Base-by-base conservation (phyloP, 1,284 basidiomycete species). In the Abortiporus biennis region DNA sequence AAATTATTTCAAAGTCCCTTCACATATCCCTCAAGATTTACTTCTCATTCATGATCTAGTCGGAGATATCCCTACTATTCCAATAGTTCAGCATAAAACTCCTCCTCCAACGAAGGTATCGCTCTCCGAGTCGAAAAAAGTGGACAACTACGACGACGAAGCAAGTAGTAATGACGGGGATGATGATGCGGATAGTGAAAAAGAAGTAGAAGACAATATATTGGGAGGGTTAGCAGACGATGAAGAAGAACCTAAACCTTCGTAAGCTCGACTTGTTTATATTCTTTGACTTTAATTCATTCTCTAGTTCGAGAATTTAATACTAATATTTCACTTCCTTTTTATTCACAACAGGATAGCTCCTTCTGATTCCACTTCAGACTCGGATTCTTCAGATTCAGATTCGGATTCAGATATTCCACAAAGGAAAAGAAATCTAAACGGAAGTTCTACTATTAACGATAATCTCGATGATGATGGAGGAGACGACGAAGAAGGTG, bases 11-110 rank as follows among this genome's bases (percentile, higher is more conserved):
- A 78, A 75, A 54, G 51, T 74, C 9, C 84, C 84, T 25, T 66
- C 67, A n/a, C 53, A 52, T 13, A 61, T 85, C 16, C 74, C 85
- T 8, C 85, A 86, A 54, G 85, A 88, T 55, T 62, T 88, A 16
- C 69, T 82, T 30, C 68, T 88, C 35, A 88, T 88, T 33, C 78
- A 77, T 41, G 77, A 78, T 43, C 50, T 86, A 22, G 64, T 88
- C 42, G 79, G 76, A 12, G 47, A 56, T 11, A 17, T 59, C 39
- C 49, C 50, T 8, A 13, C 47, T 2, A 48, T 54, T 12, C 30
- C 48, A 9, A 17, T 47, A 1, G 35, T 15, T 9, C 20, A 8
- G 20, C 49, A 23, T 19, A 37, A 2, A n/a, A 43, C 6, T 36
- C 38, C 20, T 24, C 37, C 36, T 49, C 38, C 4, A 36, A 45